Percentiles rank a stretch among this genome's conserved stretches.
These are phyloP conservation scores for Prunella vulgaris DNA, from an alignment of 257 asterid species.

Conservation along the genomic window DNA sequence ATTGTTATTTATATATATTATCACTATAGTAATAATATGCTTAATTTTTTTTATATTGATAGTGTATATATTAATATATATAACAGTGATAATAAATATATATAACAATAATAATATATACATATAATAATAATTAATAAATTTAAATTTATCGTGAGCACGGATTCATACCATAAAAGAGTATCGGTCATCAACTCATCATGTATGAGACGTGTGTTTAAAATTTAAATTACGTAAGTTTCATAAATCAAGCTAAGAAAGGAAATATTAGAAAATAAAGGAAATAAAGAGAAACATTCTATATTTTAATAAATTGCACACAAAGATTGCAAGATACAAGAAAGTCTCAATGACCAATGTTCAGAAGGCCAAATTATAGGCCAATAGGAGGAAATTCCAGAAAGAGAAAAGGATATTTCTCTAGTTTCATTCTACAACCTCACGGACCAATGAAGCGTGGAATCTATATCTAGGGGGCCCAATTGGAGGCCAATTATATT, in stretches of 20 bases:
- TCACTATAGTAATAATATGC: too few species aligned
- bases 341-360: constrained; percentile 23
- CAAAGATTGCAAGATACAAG: constrained; percentile 20
- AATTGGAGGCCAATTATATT: constrained; percentile 16
- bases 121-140: too few species aligned
- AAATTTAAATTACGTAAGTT: constrained; percentile 1
- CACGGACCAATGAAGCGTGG: constrained; percentile 20
- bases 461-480: constrained; percentile 6
- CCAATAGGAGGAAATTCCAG: constrained; percentile 29
- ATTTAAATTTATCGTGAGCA: too few species aligned
- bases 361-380: constrained; percentile 14
- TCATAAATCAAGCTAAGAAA: constrained; percentile 7
- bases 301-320: not conserved
- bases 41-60: too few species aligned
- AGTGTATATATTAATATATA: too few species aligned
- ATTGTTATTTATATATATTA: too few species aligned
- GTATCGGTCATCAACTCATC: too few species aligned
- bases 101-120: too few species aligned
- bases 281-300: constrained; percentile 13
- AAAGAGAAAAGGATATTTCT: constrained; percentile 12
- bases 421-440: not conserved
- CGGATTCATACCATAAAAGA: too few species aligned
- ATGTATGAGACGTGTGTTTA: not conserved
- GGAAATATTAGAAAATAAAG: constrained; percentile 3
- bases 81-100: too few species aligned